A percentile compares a stretch with the other conserved stretches of the same genome.
Conservation (phyloP, 1,284 basidiomycete species). For the Coriolopsis trogii region DNA sequence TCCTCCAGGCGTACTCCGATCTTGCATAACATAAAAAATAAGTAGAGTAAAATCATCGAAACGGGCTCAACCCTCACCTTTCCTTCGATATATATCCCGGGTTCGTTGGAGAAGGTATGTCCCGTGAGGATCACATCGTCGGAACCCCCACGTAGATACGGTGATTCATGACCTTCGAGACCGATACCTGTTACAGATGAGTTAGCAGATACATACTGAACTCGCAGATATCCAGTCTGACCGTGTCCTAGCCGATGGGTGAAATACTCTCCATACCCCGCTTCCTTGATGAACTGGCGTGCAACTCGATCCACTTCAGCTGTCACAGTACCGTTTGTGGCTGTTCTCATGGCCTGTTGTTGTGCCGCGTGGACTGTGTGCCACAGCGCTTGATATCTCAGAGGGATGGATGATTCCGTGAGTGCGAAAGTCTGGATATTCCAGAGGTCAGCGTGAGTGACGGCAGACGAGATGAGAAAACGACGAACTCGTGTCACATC, state of each 20-base stretch:
- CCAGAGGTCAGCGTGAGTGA: not conserved
- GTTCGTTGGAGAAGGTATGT: conserved; percentile 83
- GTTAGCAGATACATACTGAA: not conserved
- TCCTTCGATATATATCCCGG: conserved; percentile 80
- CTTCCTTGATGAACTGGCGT: conserved; percentile 50
- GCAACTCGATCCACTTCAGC: conserved; percentile 68
- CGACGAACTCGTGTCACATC: conserved; percentile 73
- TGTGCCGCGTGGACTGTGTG: conserved; percentile 69
- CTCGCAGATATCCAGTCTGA: conserved; percentile 32
- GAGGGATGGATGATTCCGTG: conserved; percentile 54
- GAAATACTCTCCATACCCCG: conserved; percentile 64
- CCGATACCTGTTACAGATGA: conserved; percentile 63
- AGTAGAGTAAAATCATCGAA: not conserved
- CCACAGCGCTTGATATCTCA: conserved; percentile 66
- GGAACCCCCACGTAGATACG: conserved; percentile 77
- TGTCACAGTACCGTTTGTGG: conserved; percentile 53
- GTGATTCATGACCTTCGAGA: conserved; percentile 80
- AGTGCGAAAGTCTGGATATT: conserved; percentile 70
- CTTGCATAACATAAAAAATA: conserved; percentile 47
- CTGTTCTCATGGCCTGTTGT: conserved; percentile 51
- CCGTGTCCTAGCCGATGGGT: conserved; percentile 84
- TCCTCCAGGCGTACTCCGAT: conserved; percentile 85
- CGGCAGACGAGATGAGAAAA: not conserved
- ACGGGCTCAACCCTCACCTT: conserved; percentile 45
- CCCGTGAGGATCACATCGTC: conserved; percentile 59